Evolutionary conservation across 805 yeast species (phyloP).

Genomic region (Starmera dryadoides): DNA sequence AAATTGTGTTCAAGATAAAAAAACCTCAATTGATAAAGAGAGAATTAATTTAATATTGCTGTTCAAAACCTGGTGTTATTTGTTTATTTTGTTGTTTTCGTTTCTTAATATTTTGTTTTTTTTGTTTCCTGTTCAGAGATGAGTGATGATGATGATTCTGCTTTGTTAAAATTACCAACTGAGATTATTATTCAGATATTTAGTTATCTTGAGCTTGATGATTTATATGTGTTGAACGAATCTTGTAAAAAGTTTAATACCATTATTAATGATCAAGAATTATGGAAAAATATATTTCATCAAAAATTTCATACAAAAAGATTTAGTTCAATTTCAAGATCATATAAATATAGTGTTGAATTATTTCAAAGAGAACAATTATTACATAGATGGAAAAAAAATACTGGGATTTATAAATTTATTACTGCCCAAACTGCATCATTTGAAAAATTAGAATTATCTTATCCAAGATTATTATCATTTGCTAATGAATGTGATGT

Average conservation of each 20-base stretch:
- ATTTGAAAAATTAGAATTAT: conserved; percentile 6
- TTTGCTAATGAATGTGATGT: conserved; percentile 13
- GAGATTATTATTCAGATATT: conserved; percentile 29
- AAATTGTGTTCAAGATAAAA: too few species aligned
- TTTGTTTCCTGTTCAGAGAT: too few species aligned
- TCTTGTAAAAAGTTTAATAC: conserved; percentile 22
- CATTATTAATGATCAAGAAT: conserved; percentile 30
- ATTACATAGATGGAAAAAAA: conserved; percentile 12
- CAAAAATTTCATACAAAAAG: conserved; percentile 19
- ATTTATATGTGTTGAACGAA: conserved; percentile 24
- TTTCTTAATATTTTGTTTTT: too few species aligned
- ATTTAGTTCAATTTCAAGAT: conserved; percentile 31
- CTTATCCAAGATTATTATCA: conserved; percentile 11
- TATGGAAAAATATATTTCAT: conserved; percentile 32
- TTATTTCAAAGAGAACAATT: conserved; percentile 22
- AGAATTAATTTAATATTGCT: too few species aligned
- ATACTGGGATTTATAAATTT: conserved; percentile 7
- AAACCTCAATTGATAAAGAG: too few species aligned
- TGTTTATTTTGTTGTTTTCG: too few species aligned
- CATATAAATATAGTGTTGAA: conserved; percentile 27
- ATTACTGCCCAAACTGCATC: conserved; percentile 3
- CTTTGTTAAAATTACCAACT: conserved; percentile 22
- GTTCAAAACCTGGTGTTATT: too few species aligned
- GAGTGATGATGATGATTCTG: too few species aligned
- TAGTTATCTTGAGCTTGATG: conserved; percentile 28